phyloP scores from a whole-genome alignment of 768 basidiomycete species.

The Candolleomyces eurysporus region DNA sequence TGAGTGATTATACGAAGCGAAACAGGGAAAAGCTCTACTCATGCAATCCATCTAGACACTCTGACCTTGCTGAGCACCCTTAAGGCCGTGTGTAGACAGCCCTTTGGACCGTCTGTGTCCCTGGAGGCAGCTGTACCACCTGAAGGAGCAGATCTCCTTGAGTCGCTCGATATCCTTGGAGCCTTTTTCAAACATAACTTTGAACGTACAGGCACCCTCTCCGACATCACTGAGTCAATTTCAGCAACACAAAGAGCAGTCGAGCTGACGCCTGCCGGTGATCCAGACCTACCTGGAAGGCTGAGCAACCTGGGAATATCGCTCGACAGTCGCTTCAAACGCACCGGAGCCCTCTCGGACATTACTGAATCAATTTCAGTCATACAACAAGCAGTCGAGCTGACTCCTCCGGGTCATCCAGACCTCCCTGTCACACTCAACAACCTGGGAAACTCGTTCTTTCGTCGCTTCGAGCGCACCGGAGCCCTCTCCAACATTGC shows the following conservation, averaged over 20 bases:
- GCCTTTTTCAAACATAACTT: slow-evolving; percentile 8
- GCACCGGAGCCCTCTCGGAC: background rate
- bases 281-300: background rate
- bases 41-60: too few species aligned
- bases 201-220: slow-evolving; percentile 17
- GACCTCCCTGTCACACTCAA: background rate
- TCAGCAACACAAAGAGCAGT: slow-evolving; percentile 6
- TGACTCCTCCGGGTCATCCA: background rate
- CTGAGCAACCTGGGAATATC: slow-evolving; percentile 20
- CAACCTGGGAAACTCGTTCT: background rate
- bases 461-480: background rate
- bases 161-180: too few species aligned
- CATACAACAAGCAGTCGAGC: background rate
- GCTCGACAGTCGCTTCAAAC: slow-evolving; percentile 17
- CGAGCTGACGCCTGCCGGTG: too few species aligned
- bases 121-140: too few species aligned
- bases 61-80: too few species aligned
- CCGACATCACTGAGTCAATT: slow-evolving; percentile 25
- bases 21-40: too few species aligned
- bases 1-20: too few species aligned
- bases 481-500: background rate
- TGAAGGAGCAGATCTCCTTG: too few species aligned
- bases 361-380: background rate
- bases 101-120: too few species aligned
- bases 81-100: too few species aligned